Evolutionary conservation across 768 basidiomycete species (phyloP), one percentile per base, ranked within the genome.

Genomic region (Phaffia australis): DNA sequence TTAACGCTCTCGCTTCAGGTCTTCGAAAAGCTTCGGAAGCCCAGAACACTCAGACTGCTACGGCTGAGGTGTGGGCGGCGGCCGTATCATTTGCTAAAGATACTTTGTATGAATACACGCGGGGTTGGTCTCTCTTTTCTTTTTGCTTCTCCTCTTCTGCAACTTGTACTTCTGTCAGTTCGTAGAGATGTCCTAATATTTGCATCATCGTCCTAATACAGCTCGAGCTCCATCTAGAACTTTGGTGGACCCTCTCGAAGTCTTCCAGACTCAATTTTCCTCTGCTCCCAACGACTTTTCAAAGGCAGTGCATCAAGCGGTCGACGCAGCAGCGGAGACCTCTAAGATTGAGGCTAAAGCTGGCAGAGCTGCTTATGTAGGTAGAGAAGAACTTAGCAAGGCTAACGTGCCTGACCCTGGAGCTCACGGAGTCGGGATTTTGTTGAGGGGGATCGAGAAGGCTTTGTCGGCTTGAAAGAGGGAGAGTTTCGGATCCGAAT

Each of bases 141-240:
- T 16, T 42, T 30, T 1, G 0, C 27, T 18, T 25, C 42, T 27
- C 16, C 0, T 27, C 56, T 21, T 58, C 32, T n/a, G 21, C 52
- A 54, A 54, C 5, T 16, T 54, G n/a, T n/a, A n/a, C n/a, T n/a
- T n/a, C n/a, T n/a, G n/a, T n/a, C n/a, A n/a, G n/a, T n/a, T n/a
- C n/a, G n/a, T n/a, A n/a, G n/a, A n/a, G n/a, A n/a, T 54, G 16
- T 8, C 52, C 35, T 42, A 42, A 42, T 42, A 4, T 4, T 21
- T 30, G 6, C 27, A 18, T 51, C n/a, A 2, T 16, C n/a, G 14
- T 25, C 29, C 1, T n/a, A 19, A 21, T 19, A 19, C 47, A 63
- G 92, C 92, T 18, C 84, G 92, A 30, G 86, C 86, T 2, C 91
- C 91, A 3, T 89, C 88, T 1, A 84, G 92, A 72, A 95, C 92